A percentile compares a stretch with the other conserved stretches of the same genome.
These are phyloP conservation scores for Solanum habrochaites DNA, from an alignment of 257 asterid genomes.

Conservation along the genomic window DNA sequence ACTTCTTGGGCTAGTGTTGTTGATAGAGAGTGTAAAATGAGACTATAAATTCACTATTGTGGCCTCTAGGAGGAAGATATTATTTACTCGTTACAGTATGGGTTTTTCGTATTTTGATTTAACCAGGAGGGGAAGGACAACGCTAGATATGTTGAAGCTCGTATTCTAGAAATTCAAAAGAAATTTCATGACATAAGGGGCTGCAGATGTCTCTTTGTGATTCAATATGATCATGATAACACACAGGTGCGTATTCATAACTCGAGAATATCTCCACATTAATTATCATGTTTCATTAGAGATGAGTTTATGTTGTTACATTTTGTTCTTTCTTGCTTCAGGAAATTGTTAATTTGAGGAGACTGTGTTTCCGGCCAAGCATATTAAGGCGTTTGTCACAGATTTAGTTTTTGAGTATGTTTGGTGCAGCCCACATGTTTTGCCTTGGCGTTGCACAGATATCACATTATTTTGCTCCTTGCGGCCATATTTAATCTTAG, in stretches of 20 bases:
- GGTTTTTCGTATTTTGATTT: background rate
- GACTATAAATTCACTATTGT: background rate
- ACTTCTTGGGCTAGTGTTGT: background rate
- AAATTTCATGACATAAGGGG: slow-evolving; percentile 91
- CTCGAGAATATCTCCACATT: background rate
- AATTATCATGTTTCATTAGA: background rate
- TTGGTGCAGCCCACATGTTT: background rate
- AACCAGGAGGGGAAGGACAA: slow-evolving; percentile 59
- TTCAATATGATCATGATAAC: slow-evolving; percentile 56
- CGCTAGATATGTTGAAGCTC: slow-evolving; percentile 77
- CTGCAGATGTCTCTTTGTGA: slow-evolving; percentile 82
- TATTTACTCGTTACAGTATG: background rate
- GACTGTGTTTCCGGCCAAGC: slow-evolving; percentile 72
- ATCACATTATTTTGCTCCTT: background rate
- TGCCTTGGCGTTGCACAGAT: background rate
- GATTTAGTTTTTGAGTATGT: background rate
- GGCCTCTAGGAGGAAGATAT: background rate
- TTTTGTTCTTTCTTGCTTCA: slow-evolving; percentile 8
- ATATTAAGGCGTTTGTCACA: slow-evolving; percentile 2
- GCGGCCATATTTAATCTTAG: background rate
- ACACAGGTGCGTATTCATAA: slow-evolving; percentile 32
- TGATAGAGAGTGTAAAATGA: background rate
- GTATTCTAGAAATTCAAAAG: slow-evolving; percentile 48
- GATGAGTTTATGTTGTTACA: background rate
- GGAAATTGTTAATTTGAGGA: slow-evolving; percentile 75